A percentile compares a stretch with the other conserved stretches of the same genome.
Conservation (phyloP, 192 early-diverging fungal species). For the Neocallimastix lanati region DNA sequence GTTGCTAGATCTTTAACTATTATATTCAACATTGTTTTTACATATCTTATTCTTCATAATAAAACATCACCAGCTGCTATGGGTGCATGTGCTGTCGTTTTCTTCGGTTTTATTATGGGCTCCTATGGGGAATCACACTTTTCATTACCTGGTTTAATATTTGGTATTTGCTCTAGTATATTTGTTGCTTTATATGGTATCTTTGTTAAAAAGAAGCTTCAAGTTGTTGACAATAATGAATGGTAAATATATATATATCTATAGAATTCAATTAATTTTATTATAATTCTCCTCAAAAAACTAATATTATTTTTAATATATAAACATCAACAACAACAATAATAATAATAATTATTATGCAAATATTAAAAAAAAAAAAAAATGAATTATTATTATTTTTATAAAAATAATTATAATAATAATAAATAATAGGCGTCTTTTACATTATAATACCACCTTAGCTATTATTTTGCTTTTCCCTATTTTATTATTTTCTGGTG, state of each 20-base stretch:
- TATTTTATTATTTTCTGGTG: slow-evolving; percentile 34
- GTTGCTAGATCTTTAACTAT: slow-evolving; percentile 47
- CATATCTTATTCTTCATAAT: slow-evolving; percentile 31
- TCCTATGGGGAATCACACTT: slow-evolving; percentile 50
- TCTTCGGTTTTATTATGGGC: slow-evolving; percentile 40
- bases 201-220: slow-evolving; percentile 46
- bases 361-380: too few species aligned
- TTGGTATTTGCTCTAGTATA: slow-evolving; percentile 37
- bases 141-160: slow-evolving; percentile 35
- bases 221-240: slow-evolving; percentile 44
- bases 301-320: too few species aligned
- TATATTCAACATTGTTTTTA: slow-evolving; percentile 47
- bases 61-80: slow-evolving; percentile 28
- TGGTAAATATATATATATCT: slow-evolving; percentile 21
- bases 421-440: slow-evolving; percentile 31
- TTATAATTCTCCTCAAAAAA: too few species aligned
- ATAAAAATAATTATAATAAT: too few species aligned
- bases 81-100: slow-evolving; percentile 33
- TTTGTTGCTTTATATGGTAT: slow-evolving; percentile 53
- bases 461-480: slow-evolving; percentile 35
- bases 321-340: too few species aligned
- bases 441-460: slow-evolving; percentile 47
- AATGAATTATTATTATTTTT: too few species aligned
- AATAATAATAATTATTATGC: too few species aligned
- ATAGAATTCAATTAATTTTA: too few species aligned